Percentiles rank a stretch among this genome's conserved stretches.
Evolutionary conservation across 371 early-diverging fungal genomes (phyloP).

Genomic region (Lichtheimia ornata): DNA sequence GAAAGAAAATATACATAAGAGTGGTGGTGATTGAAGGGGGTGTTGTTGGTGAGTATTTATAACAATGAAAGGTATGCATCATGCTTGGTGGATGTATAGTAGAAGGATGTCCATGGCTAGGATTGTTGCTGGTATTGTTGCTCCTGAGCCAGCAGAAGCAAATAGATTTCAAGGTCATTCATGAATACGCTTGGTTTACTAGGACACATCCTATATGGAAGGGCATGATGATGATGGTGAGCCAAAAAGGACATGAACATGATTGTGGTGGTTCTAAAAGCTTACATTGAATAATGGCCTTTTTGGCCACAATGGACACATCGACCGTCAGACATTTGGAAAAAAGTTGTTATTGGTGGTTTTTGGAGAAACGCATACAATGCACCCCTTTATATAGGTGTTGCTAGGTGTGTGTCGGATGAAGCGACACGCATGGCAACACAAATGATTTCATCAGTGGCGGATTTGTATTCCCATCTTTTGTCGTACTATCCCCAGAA

Average conservation of each 20-base stretch:
- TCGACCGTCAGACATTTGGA: slow-evolving; percentile 10
- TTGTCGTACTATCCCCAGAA: too few relatives aligned
- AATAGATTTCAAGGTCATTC: neutral
- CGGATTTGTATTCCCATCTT: too few relatives aligned
- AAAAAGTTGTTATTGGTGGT: too few relatives aligned
- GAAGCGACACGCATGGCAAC: too few relatives aligned
- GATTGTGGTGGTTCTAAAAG: neutral
- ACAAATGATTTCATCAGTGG: too few relatives aligned
- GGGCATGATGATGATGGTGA: neutral
- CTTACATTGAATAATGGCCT: slow-evolving; percentile 52
- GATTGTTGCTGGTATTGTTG: neutral
- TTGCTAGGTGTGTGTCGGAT: too few relatives aligned
- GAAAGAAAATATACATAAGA: neutral
- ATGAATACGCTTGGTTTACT: slow-evolving; percentile 26
- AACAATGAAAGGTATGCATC: too few relatives aligned
- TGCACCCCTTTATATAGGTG: too few relatives aligned
- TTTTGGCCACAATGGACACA: slow-evolving; percentile 51
- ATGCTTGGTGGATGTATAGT: too few relatives aligned
- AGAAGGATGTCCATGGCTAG: too few relatives aligned
- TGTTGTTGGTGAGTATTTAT: neutral
- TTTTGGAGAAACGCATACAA: too few relatives aligned
- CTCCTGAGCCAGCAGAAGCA: neutral
- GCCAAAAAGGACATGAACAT: neutral
- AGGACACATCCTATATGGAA: slow-evolving; percentile 32
- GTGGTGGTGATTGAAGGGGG: neutral